Conservation (phyloP, 2,329 filamentous ascomycete species). For the Calonectria ilicicola region DNA sequence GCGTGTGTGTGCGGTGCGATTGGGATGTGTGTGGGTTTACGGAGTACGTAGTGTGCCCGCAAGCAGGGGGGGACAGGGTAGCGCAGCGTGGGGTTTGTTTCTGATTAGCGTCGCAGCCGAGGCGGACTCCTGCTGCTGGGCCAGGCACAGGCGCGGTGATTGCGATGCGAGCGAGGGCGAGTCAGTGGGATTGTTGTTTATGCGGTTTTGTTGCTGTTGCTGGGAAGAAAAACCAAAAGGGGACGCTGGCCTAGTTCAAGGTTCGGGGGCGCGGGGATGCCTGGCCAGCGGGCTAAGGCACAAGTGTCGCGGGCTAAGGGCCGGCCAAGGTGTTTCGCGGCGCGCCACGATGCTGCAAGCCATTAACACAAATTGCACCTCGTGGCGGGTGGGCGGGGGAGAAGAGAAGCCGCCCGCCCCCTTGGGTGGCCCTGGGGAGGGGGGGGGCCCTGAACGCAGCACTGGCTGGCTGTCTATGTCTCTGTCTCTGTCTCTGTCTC, state of each 20-base stretch:
- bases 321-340: background rate
- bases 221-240: background rate
- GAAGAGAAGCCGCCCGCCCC: no score
- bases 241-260: background rate
- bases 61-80: conserved; percentile 4
- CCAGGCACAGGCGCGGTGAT: no score
- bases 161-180: background rate
- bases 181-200: background rate
- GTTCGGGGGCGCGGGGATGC: background rate
- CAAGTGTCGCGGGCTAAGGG: background rate
- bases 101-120: conserved; percentile 17
- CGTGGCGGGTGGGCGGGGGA: background rate
- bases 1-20: conserved; percentile 11
- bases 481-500: no score
- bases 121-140: background rate
- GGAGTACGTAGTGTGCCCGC: background rate
- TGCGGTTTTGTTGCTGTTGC: background rate
- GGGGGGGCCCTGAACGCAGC: background rate
- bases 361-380: background rate
- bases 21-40: conserved; percentile 18
- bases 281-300: background rate
- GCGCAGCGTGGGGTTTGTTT: conserved; percentile 15
- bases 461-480: no score
- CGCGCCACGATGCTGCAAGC: conserved; percentile 10
- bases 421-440: no score